Percentiles rank a stretch among this genome's conserved stretches.
Evolutionary conservation across 2,329 filamentous ascomycete genomes (phyloP).

Genomic region (Blumeriella jaapii): DNA sequence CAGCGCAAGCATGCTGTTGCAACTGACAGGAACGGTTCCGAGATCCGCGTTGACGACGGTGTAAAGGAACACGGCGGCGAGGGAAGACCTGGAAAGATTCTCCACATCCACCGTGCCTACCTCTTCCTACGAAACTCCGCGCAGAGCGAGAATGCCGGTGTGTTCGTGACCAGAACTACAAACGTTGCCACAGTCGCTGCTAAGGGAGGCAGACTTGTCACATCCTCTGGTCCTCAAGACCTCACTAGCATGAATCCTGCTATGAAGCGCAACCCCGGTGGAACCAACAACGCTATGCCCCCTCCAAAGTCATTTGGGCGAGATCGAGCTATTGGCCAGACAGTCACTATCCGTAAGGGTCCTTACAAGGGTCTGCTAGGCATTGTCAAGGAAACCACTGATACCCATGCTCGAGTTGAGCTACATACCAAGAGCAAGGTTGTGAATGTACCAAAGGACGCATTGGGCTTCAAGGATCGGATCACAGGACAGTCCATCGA

Average conservation of each 20-base stretch:
- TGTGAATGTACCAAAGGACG: slow-evolving; percentile 70
- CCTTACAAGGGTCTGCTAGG: slow-evolving; percentile 87
- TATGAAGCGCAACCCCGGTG: slow-evolving; percentile 56
- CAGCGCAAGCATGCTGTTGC: slow-evolving; percentile 76
- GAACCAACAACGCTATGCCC: slow-evolving; percentile 38
- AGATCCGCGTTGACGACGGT: slow-evolving; percentile 84
- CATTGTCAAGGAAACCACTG: slow-evolving; percentile 91
- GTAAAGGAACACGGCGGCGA: slow-evolving; percentile 86
- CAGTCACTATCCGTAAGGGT: slow-evolving; percentile 77
- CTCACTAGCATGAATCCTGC: slow-evolving; percentile 88
- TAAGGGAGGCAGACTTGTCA: slow-evolving; percentile 71
- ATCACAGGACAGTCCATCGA: slow-evolving; percentile 70
- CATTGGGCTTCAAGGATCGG: slow-evolving; percentile 77
- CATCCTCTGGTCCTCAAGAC: slow-evolving; percentile 55
- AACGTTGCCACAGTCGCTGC: slow-evolving; percentile 89
- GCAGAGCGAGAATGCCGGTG: slow-evolving; percentile 74
- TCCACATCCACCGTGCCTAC: slow-evolving; percentile 89
- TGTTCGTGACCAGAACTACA: slow-evolving; percentile 76
- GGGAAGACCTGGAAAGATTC: slow-evolving; percentile 73
- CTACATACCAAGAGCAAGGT: slow-evolving; percentile 91
- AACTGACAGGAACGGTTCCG: slow-evolving; percentile 83
- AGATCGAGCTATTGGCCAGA: slow-evolving; percentile 81
- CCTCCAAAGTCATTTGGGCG: slow-evolving; percentile 67
- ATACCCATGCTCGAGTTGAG: slow-evolving; percentile 77
- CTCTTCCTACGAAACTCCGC: slow-evolving; percentile 81